phyloP scores from a whole-genome alignment of 1,139 yeast genomes.

The Hansenula anomala region DNA sequence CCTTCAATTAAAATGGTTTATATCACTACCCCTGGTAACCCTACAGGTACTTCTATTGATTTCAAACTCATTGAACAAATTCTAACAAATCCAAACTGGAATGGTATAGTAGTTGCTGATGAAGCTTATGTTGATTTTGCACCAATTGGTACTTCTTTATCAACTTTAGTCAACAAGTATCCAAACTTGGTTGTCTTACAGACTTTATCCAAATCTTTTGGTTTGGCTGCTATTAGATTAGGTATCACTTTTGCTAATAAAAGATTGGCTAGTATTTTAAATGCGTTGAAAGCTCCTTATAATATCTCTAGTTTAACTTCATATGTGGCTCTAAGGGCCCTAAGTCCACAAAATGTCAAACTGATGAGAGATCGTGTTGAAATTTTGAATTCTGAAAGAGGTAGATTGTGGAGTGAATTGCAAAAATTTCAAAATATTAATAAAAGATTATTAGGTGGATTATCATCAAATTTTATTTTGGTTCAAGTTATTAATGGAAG shows the following conservation, averaged over 20 bases:
- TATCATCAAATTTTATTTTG: constrained; percentile 80
- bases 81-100: constrained; percentile 51
- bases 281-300: constrained; percentile 94
- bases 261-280: constrained; percentile 60
- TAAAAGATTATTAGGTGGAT: constrained; percentile 76
- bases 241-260: constrained; percentile 72
- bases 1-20: constrained; percentile 65
- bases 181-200: constrained; percentile 87
- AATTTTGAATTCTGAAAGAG: constrained; percentile 51
- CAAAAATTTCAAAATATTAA: constrained; percentile 60
- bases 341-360: constrained; percentile 50
- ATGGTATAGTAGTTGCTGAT: constrained; percentile 82
- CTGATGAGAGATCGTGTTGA: constrained; percentile 54
- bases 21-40: constrained; percentile 98
- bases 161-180: constrained; percentile 77
- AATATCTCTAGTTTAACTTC: constrained; percentile 85
- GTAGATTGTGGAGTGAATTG: constrained; percentile 45
- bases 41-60: constrained; percentile 70
- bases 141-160: constrained; percentile 58
- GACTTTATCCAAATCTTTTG: constrained; percentile 91
- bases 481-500: constrained; percentile 60
- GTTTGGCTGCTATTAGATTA: constrained; percentile 88
- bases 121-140: constrained; percentile 95
- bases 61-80: constrained; percentile 45
- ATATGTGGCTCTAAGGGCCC: constrained; percentile 69